Percentiles rank a stretch among this genome's conserved stretches.
These are phyloP conservation scores for Diplodia corticola DNA, from an alignment of 2,329 filamentous ascomycete genomes.

Conservation along the genomic window DNA sequence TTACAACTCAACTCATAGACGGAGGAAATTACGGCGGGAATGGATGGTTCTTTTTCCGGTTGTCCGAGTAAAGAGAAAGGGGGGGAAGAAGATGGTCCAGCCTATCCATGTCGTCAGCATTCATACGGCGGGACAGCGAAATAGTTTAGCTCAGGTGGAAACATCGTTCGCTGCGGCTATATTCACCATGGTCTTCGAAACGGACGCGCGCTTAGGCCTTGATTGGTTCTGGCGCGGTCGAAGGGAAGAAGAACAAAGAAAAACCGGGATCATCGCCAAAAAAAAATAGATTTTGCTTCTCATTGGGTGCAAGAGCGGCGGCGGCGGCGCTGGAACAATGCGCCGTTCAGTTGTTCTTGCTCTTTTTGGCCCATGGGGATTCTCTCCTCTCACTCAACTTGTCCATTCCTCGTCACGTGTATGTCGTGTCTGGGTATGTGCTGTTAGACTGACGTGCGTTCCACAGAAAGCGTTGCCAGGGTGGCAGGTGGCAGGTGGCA, in stretches of 20 bases:
- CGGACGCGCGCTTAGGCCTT: not conserved
- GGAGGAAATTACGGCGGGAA: constrained; percentile 1
- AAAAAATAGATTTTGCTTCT: not conserved
- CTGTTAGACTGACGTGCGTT: not conserved
- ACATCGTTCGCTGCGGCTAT: constrained; percentile 9
- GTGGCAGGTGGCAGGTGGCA: not conserved
- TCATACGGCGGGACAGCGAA: not conserved
- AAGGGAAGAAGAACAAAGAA: not conserved
- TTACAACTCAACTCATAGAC: constrained; percentile 1
- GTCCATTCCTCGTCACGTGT: not conserved
- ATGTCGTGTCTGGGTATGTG: not conserved
- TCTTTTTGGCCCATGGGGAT: not conserved
- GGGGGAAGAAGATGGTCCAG: not conserved
- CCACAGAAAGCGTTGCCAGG: not conserved
- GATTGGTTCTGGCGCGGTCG: not conserved
- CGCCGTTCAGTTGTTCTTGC: not conserved
- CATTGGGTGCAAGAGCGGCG: not conserved
- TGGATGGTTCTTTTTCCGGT: not conserved
- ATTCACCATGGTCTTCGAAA: not conserved
- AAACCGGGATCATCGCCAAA: not conserved
- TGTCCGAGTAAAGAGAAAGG: not conserved
- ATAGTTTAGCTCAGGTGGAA: constrained; percentile 11
- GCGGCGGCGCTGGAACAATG: not conserved
- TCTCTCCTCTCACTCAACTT: not conserved
- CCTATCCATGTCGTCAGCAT: not conserved